phyloP scores from a whole-genome alignment of 495 filamentous ascomycete species.

The Parachaetomium inaequale region DNA sequence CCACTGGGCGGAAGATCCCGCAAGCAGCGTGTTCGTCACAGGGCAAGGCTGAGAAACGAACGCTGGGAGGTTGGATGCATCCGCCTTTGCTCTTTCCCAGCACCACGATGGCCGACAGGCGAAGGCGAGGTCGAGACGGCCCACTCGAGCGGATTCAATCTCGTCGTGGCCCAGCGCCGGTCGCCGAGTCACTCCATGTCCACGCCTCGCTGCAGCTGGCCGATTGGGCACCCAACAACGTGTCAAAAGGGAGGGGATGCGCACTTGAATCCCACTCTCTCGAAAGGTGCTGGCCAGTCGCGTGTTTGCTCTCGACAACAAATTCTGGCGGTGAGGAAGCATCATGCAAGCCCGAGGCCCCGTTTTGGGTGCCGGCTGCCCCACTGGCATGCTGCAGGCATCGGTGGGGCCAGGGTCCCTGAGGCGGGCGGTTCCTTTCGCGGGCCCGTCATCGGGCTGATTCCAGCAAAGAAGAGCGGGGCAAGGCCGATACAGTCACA shows the following conservation, averaged over 20 bases:
- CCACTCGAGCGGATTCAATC: no score
- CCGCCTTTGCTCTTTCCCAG: no score
- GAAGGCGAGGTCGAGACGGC: no score
- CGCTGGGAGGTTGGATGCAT: no score
- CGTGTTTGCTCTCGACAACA: background rate
- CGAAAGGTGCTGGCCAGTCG: slow-evolving; percentile 2
- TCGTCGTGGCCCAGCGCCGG: no score
- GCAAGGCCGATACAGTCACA: background rate
- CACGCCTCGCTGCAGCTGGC: background rate
- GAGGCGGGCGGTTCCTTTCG: no score
- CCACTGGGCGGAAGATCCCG: no score
- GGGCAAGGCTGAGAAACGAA: no score
- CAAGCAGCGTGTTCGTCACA: no score
- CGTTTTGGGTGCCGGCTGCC: slow-evolving; percentile 11
- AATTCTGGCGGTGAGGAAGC: slow-evolving; percentile 27
- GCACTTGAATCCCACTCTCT: slow-evolving; percentile 12
- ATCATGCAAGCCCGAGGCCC: slow-evolving; percentile 5
- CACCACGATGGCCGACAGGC: no score
- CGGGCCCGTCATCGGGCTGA: no score
- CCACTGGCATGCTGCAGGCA: background rate
- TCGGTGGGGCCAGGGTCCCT: slow-evolving; percentile 1
- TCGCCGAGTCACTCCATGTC: no score
- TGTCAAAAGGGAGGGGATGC: slow-evolving; percentile 8
- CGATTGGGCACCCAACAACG: slow-evolving; percentile 4
- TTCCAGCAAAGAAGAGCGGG: background rate